Evolutionary conservation across 352 stramenopile genomes (phyloP).

Genomic region (Globisporangium mamillatum): DNA sequence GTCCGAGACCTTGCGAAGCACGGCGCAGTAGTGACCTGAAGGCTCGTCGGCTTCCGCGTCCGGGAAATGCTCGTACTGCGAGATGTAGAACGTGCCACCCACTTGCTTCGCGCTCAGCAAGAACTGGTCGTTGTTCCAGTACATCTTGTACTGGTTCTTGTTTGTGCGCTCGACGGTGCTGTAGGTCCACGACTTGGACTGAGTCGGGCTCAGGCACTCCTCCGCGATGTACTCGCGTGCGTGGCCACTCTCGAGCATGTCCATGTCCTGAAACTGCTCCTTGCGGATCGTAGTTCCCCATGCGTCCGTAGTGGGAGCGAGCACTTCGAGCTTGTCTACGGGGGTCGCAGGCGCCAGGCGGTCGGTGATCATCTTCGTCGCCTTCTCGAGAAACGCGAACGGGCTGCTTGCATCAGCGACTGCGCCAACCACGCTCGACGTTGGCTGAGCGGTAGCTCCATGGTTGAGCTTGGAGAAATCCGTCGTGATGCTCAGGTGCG

Average conservation of each 20-base stretch:
- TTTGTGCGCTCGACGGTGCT: constrained; percentile 74
- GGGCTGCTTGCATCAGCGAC: constrained; percentile 31
- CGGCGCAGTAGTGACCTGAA: constrained; percentile 71
- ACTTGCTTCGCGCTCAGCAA: constrained; percentile 80
- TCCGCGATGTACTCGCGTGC: constrained; percentile 82
- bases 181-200: constrained; percentile 79
- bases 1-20: constrained; percentile 66
- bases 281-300: constrained; percentile 67
- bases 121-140: constrained; percentile 85
- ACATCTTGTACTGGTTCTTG: constrained; percentile 89
- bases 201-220: constrained; percentile 74
- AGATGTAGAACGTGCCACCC: constrained; percentile 87
- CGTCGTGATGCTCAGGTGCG: constrained; percentile 56
- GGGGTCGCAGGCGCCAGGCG: constrained; percentile 18
- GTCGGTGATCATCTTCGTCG: constrained; percentile 56
- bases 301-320: constrained; percentile 20
- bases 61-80: constrained; percentile 87
- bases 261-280: constrained; percentile 81
- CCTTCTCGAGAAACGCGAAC: constrained; percentile 49
- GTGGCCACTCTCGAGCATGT: constrained; percentile 81
- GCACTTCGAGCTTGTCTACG: constrained; percentile 26
- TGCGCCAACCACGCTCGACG: constrained; percentile 14
- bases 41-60: constrained; percentile 51
- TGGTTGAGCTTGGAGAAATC: constrained; percentile 35
- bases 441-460: background rate